Evolutionary conservation across 2,329 filamentous ascomycete species (phyloP).

Genomic region (Botryosphaeria dothidea): DNA sequence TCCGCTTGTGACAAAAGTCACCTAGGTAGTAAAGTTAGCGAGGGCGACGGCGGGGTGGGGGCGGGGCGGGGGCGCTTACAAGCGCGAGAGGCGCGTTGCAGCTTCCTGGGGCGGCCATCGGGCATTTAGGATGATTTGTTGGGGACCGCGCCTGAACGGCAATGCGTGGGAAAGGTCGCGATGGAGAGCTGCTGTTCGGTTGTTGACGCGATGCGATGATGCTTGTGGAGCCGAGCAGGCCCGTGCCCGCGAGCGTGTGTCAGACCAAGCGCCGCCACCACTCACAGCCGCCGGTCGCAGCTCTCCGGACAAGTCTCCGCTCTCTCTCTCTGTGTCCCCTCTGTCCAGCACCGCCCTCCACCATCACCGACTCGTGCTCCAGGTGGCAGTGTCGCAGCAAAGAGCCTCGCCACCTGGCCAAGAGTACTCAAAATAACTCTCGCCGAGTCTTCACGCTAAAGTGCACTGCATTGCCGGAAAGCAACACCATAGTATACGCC

Average conservation of each 20-base stretch:
- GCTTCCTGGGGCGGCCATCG: conserved; percentile 34
- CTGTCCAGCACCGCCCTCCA: background rate
- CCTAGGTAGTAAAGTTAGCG: conserved; percentile 22
- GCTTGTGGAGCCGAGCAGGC: background rate
- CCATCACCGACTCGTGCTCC: background rate
- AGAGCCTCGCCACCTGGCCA: background rate
- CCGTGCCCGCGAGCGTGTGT: background rate
- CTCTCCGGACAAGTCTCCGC: background rate
- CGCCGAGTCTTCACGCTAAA: background rate
- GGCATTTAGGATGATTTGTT: conserved; percentile 20
- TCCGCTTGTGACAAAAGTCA: conserved; percentile 54
- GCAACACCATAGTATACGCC: background rate
- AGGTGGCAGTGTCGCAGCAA: background rate
- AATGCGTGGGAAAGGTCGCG: background rate
- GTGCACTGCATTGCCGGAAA: background rate
- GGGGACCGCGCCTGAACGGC: conserved; percentile 7
- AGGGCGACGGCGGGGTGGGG: background rate
- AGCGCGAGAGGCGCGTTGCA: conserved; percentile 38
- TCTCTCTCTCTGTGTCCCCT: background rate
- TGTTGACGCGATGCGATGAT: conserved; percentile 7
- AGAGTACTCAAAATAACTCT: background rate
- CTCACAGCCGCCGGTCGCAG: background rate
- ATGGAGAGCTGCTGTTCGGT: background rate
- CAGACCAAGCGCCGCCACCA: background rate
- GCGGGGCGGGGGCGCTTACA: conserved; percentile 22